A percentile compares a stretch with the other conserved stretches of the same genome.
Conservation (phyloP, 2,329 filamentous ascomycete species). For the Ophiostoma populinum region DNA sequence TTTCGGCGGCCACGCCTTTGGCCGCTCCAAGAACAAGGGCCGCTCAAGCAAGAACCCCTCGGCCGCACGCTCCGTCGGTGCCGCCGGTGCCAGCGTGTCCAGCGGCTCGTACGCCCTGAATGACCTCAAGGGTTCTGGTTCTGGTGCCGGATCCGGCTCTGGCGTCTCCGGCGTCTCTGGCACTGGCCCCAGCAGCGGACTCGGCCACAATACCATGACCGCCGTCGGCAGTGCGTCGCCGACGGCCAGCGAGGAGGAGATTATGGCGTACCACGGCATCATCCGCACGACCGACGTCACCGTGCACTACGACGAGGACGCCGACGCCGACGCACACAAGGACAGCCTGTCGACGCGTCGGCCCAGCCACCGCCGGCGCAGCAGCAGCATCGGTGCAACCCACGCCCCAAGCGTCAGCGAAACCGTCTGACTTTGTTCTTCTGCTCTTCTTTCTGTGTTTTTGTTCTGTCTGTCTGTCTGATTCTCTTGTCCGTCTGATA, state of each 20-base stretch:
- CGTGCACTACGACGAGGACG: slow-evolving; percentile 11
- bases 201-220: slow-evolving; percentile 12
- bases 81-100: no score
- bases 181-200: background rate
- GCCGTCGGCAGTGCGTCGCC: slow-evolving; percentile 19
- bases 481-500: background rate
- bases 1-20: slow-evolving; percentile 6
- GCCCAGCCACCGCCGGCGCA: slow-evolving; percentile 5
- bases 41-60: slow-evolving; percentile 14
- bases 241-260: slow-evolving; percentile 21
- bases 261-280: slow-evolving; percentile 23
- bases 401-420: slow-evolving; percentile 8
- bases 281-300: slow-evolving; percentile 19
- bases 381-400: slow-evolving; percentile 5
- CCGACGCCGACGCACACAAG: slow-evolving; percentile 8
- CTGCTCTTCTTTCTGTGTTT: background rate
- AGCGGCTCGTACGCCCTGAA: no score
- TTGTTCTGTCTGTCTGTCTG: background rate
- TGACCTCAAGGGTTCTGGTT: no score
- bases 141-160: no score
- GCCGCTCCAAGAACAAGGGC: slow-evolving; percentile 8
- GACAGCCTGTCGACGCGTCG: slow-evolving; percentile 4
- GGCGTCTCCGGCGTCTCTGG: no score
- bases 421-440: slow-evolving; percentile 1
- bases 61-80: no score